Evolutionary conservation across 2,329 filamentous ascomycete species (phyloP).

Genomic region (Cladosporium sp.): DNA sequence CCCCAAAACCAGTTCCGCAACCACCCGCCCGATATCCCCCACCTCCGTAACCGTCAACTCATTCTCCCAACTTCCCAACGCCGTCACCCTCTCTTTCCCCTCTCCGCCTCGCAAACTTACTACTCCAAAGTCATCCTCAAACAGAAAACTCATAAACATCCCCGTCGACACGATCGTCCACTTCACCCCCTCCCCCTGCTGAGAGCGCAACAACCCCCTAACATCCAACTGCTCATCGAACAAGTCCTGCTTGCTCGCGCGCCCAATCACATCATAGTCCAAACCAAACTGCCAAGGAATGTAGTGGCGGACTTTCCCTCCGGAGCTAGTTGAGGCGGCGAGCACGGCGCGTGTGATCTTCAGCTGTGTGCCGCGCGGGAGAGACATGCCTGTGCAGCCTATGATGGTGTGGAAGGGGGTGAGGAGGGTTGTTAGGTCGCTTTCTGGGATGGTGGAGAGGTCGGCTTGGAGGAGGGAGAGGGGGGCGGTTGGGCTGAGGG

Average conservation of each 20-base stretch:
- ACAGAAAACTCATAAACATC: constrained; percentile 69
- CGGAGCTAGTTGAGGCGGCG: too few species aligned
- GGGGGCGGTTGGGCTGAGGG: background rate
- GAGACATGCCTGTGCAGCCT: constrained; percentile 57
- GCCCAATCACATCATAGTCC: constrained; percentile 63
- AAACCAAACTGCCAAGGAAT: constrained; percentile 75
- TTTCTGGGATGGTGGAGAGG: constrained; percentile 25
- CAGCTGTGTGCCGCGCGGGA: constrained; percentile 51
- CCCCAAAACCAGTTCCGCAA: constrained; percentile 52
- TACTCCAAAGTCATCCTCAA: constrained; percentile 59
- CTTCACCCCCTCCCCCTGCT: constrained; percentile 26
- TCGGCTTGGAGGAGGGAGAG: background rate
- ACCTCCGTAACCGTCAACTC: constrained; percentile 60
- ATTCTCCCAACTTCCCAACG: constrained; percentile 59
- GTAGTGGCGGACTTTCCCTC: constrained; percentile 48
- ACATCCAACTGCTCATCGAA: constrained; percentile 66
- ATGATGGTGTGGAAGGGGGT: constrained; percentile 54
- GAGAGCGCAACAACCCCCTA: constrained; percentile 47
- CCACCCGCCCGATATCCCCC: constrained; percentile 58
- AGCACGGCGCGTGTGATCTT: constrained; percentile 52
- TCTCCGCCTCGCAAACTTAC: too few species aligned
- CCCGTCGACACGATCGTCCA: constrained; percentile 67
- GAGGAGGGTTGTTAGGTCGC: constrained; percentile 38
- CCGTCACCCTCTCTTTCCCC: constrained; percentile 28
- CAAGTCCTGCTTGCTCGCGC: constrained; percentile 56